Conservation (phyloP, 1,139 yeast species). For the Torulaspora pretoriensis region DNA sequence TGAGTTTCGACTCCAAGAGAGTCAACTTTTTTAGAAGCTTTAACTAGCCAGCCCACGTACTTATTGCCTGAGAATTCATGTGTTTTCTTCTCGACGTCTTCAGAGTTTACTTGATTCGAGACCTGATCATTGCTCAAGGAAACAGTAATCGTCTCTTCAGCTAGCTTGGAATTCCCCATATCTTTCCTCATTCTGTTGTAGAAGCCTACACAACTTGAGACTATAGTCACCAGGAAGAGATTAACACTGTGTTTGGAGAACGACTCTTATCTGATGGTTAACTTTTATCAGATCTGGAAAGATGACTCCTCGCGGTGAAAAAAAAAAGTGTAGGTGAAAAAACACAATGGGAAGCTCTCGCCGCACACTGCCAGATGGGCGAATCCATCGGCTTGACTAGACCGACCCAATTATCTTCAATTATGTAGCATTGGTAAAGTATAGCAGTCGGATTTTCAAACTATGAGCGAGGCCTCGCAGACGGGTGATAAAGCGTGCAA, state of each 20-base stretch:
- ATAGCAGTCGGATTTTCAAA: too few species aligned
- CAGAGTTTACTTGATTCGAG: background rate
- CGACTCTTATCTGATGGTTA: background rate
- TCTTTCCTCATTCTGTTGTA: slow-evolving; percentile 2
- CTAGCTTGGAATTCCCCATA: slow-evolving; percentile 1
- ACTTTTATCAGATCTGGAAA: background rate
- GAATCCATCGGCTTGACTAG: too few species aligned
- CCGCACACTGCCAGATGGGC: background rate
- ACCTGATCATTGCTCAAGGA: slow-evolving; percentile 5
- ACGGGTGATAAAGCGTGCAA: background rate
- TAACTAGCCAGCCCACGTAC: slow-evolving; percentile 4
- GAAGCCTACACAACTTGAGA: too few species aligned
- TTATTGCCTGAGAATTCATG: background rate
- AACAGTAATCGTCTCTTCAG: slow-evolving; percentile 4
- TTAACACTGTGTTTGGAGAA: background rate
- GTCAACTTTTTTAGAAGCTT: slow-evolving; percentile 40
- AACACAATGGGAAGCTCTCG: background rate
- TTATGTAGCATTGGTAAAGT: background rate
- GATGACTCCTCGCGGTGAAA: slow-evolving; percentile 1
- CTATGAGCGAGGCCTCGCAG: slow-evolving; percentile 1
- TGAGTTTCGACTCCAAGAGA: slow-evolving; percentile 65
- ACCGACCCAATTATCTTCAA: background rate
- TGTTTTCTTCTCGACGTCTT: slow-evolving; percentile 2
- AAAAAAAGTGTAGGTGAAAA: background rate
- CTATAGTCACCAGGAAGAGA: too few species aligned